Conservation (phyloP, 768 basidiomycete species). For the Astraeus odoratus region DNA sequence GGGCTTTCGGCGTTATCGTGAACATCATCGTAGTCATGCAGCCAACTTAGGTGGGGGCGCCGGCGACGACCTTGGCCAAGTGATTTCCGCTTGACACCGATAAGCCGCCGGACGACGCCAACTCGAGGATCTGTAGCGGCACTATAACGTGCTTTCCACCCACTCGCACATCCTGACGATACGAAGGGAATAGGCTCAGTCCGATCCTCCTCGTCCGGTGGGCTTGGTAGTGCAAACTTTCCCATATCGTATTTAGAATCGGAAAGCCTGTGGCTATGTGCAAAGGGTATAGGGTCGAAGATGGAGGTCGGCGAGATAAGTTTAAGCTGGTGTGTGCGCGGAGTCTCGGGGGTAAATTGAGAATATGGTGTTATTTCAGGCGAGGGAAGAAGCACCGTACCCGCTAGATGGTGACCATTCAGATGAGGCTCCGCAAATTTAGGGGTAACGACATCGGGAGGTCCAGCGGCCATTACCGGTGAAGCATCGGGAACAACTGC, state of each 20-base stretch:
- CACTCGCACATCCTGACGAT: conserved; percentile 15
- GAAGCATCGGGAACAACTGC: conserved; percentile 19
- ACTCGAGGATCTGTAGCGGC: conserved; percentile 67
- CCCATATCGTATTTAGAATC: conserved; percentile 72
- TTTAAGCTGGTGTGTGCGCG: conserved; percentile 28
- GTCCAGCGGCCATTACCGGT: conserved; percentile 23
- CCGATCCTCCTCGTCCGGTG: conserved; percentile 45
- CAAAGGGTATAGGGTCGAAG: conserved; percentile 76
- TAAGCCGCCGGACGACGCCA: conserved; percentile 58
- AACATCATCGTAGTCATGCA: conserved; percentile 46
- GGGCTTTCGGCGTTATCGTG: conserved; percentile 22
- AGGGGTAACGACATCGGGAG: conserved; percentile 16
- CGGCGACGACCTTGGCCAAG: conserved; percentile 31
- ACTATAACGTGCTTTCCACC: conserved; percentile 51
- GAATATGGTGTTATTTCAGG: conserved; percentile 43
- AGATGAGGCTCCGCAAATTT: conserved; percentile 16
- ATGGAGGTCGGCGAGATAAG: conserved; percentile 16
- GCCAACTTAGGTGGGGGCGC: conserved; percentile 38
- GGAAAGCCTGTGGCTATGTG: conserved; percentile 48
- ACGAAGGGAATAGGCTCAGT: conserved; percentile 19
- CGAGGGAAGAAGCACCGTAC: conserved; percentile 42
- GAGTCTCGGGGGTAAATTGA: conserved; percentile 45
- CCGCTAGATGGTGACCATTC: conserved; percentile 22
- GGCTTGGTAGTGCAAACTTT: conserved; percentile 66
- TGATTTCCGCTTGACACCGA: conserved; percentile 63